A percentile compares a stretch with the other conserved stretches of the same genome.
Evolutionary conservation across 306 rosid genomes (phyloP).

Genomic region (Fagus crenata): DNA sequence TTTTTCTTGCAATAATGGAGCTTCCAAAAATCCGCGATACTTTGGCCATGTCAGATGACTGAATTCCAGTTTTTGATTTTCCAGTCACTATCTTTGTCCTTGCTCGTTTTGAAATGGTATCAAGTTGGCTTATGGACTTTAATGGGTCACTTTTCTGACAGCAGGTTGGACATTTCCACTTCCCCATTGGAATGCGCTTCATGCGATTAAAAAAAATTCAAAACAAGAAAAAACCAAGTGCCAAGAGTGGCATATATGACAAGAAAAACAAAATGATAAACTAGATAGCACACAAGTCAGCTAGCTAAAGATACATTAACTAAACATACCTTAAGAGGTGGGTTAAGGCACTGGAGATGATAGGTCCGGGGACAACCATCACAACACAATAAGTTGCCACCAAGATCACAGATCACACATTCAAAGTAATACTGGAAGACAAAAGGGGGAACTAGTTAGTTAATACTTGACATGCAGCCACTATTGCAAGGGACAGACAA

Average conservation of each 20-base stretch:
- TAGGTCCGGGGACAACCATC: constrained; percentile 97
- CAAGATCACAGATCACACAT: constrained; percentile 93
- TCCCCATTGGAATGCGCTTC: constrained; percentile 92
- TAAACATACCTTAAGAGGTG: constrained; percentile 91
- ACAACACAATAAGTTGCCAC: constrained; percentile 97
- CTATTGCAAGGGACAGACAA: not conserved
- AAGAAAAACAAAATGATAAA: constrained; percentile 19
- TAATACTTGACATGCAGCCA: not conserved
- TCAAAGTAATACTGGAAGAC: constrained; percentile 80
- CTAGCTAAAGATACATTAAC: constrained; percentile 18
- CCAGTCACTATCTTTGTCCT: constrained; percentile 66
- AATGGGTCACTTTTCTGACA: constrained; percentile 59
- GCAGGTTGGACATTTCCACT: constrained; percentile 95
- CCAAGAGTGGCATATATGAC: constrained; percentile 10
- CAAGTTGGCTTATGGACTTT: constrained; percentile 57
- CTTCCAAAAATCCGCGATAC: constrained; percentile 77
- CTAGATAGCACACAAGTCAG: constrained; percentile 1
- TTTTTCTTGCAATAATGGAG: constrained; percentile 73
- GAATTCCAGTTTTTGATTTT: constrained; percentile 60
- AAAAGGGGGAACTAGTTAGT: constrained; percentile 9
- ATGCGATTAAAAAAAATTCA: constrained; percentile 38
- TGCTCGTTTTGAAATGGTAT: constrained; percentile 84
- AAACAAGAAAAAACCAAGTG: constrained; percentile 7
- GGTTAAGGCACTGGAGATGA: constrained; percentile 90
- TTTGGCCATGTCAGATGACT: constrained; percentile 59